Evolutionary conservation across 202 grass and related monocot genomes (phyloP).

Genomic region (Setaria italica): DNA sequence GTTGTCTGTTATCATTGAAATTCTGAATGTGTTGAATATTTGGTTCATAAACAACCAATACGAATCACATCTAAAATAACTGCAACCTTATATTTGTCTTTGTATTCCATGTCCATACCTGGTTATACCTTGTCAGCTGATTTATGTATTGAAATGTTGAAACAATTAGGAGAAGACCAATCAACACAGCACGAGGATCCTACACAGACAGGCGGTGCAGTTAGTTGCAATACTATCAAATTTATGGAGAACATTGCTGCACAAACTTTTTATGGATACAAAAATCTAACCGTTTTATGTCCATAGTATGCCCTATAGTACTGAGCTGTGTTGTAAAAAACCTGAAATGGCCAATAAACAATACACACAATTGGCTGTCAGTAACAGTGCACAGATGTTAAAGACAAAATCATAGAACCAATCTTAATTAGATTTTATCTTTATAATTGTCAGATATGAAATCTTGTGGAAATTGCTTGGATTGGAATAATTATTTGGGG

Average conservation of each 20-base stretch:
- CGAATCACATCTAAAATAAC: neutral
- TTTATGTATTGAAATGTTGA: constrained; percentile 94
- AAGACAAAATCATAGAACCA: constrained; percentile 36
- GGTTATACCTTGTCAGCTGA: constrained; percentile 79
- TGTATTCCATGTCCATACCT: constrained; percentile 59
- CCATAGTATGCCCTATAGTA: constrained; percentile 83
- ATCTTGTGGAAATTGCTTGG: neutral
- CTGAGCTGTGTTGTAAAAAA: constrained; percentile 87
- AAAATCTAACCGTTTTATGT: constrained; percentile 66
- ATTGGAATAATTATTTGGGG: neutral
- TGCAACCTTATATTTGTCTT: constrained; percentile 12
- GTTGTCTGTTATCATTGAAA: neutral
- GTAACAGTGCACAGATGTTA: constrained; percentile 20
- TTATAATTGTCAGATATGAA: neutral
- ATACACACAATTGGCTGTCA: neutral
- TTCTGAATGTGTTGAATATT: neutral
- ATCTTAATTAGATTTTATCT: neutral
- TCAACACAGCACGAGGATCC: constrained; percentile 50
- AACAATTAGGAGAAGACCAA: constrained; percentile 29
- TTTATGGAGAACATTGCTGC: constrained; percentile 25
- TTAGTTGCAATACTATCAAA: constrained; percentile 16
- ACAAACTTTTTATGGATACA: constrained; percentile 6
- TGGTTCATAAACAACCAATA: constrained; percentile 25
- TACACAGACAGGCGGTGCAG: constrained; percentile 34
- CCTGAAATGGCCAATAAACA: constrained; percentile 56